Percentiles rank a stretch among this genome's conserved stretches.
Conservation (phyloP, 176 grass and related monocot genomes). For the Oryza meyeriana region DNA sequence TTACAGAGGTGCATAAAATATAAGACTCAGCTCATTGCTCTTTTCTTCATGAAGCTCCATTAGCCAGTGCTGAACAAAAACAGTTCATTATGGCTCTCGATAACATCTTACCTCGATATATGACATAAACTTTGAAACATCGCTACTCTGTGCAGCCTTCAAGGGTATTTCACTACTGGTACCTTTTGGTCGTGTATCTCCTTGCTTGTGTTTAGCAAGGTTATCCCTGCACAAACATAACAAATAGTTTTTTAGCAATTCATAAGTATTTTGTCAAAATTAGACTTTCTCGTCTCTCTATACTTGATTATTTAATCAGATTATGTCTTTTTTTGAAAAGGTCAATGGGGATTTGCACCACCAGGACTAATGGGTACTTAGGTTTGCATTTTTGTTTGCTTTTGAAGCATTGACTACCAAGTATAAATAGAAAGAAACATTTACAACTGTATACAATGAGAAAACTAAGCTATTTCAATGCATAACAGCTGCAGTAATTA, state of each 20-base stretch:
- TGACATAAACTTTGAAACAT: conserved; percentile 61
- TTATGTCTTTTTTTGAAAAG: neutral
- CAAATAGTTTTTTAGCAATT: neutral
- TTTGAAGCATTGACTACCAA: neutral
- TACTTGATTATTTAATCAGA: neutral
- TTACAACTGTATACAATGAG: neutral
- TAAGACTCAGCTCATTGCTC: neutral
- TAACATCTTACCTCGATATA: conserved; percentile 55
- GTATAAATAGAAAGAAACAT: neutral
- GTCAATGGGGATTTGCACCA: neutral
- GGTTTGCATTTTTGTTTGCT: neutral
- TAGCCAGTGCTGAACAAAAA: neutral
- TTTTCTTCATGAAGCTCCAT: neutral
- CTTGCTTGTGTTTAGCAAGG: conserved; percentile 38
- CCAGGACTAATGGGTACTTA: neutral
- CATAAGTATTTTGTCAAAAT: neutral
- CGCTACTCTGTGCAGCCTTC: conserved; percentile 26
- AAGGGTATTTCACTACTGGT: conserved; percentile 14
- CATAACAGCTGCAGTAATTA: neutral
- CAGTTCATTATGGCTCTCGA: neutral
- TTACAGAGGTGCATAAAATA: neutral
- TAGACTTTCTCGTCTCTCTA: neutral
- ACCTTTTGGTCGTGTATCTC: neutral
- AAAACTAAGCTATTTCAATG: neutral
- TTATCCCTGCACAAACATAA: conserved; percentile 44